Conservation (phyloP, 2,329 filamentous ascomycete genomes). For the Ophiosphaerella korrae region DNA sequence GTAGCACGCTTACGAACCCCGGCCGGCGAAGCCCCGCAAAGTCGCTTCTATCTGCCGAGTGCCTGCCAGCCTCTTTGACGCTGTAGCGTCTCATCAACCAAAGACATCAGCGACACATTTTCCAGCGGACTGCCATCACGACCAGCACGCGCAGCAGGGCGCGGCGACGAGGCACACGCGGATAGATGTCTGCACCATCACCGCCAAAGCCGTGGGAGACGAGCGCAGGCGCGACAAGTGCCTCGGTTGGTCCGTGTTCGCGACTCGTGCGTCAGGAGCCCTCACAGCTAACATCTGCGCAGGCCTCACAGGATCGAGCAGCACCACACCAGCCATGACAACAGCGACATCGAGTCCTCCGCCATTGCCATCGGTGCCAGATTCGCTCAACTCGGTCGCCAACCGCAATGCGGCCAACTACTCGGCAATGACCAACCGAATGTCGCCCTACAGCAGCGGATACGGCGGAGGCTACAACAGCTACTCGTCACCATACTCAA, state of each 20-base stretch:
- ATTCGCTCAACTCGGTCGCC: conserved; percentile 76
- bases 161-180: conserved; percentile 28
- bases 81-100: conserved; percentile 9
- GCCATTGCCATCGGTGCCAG: conserved; percentile 78
- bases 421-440: conserved; percentile 65
- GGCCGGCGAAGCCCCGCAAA: conserved; percentile 27
- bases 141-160: conserved; percentile 21
- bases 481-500: conserved; percentile 62
- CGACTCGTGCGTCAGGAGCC: conserved; percentile 14
- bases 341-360: conserved; percentile 58
- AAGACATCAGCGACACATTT: conserved; percentile 8
- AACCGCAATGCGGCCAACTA: conserved; percentile 89
- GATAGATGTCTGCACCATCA: conserved; percentile 66
- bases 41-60: conserved; percentile 19
- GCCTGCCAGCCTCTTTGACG: conserved; percentile 19
- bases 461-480: conserved; percentile 59
- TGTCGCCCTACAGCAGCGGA: conserved; percentile 54
- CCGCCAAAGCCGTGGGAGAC: conserved; percentile 98
- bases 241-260: conserved; percentile 44
- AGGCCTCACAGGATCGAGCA: conserved; percentile 42
- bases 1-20: conserved; percentile 11
- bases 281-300: conserved; percentile 29
- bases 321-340: conserved; percentile 52
- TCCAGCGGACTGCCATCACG: conserved; percentile 6
- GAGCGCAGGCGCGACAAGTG: conserved; percentile 63